phyloP scores from a whole-genome alignment of 768 basidiomycete species.

The Auricularia heimuer region DNA sequence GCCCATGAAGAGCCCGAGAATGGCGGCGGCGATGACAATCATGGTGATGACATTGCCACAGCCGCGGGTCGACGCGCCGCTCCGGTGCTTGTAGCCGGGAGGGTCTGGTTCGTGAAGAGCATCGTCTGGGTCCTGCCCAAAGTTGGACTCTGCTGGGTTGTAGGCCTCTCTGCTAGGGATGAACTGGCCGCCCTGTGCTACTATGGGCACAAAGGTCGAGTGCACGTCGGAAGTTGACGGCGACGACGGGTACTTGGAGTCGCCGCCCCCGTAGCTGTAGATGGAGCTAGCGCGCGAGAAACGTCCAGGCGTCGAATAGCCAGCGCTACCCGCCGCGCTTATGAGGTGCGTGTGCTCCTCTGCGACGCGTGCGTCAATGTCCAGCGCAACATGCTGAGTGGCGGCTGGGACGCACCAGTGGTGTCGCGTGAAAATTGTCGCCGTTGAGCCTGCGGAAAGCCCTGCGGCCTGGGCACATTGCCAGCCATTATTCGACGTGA shows the following conservation, averaged over 20 bases:
- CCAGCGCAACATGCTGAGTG: too few relatives aligned
- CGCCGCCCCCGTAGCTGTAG: neutral
- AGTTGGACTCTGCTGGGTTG: neutral
- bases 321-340: neutral
- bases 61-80: neutral
- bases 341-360: neutral
- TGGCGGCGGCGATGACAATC: neutral
- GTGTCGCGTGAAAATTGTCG: too few relatives aligned
- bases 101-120: slow-evolving; percentile 1
- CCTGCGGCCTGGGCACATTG: slow-evolving; percentile 4
- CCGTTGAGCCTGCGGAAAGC: too few relatives aligned
- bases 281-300: neutral
- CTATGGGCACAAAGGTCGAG: neutral
- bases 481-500: neutral
- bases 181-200: neutral
- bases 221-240: slow-evolving; percentile 1
- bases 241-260: slow-evolving; percentile 1
- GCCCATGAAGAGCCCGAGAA: neutral
- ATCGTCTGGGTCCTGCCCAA: neutral
- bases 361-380: neutral
- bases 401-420: too few relatives aligned
- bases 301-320: neutral
- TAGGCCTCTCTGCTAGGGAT: neutral
- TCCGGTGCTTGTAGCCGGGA: neutral
- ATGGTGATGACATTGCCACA: slow-evolving; percentile 2